phyloP scores from a whole-genome alignment of 2,329 filamentous ascomycete genomes.

The Diplocarpon mali region DNA sequence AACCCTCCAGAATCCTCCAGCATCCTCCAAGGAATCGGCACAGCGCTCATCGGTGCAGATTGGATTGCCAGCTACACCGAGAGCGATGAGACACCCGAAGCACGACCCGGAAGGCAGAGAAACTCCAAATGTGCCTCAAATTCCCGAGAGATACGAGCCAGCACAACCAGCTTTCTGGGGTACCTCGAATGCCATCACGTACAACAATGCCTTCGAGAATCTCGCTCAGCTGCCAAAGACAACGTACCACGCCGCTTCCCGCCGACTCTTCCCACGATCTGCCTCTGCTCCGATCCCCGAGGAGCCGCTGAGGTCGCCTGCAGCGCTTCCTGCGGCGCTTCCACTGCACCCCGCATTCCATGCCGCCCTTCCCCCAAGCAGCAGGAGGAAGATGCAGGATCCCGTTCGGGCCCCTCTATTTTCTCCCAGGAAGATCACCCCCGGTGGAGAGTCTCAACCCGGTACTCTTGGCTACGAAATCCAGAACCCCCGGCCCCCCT shows the following conservation, averaged over 20 bases:
- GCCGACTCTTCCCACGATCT: slow-evolving; percentile 41
- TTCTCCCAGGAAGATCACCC: slow-evolving; percentile 24
- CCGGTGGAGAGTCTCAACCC: slow-evolving; percentile 24
- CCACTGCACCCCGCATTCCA: slow-evolving; percentile 34
- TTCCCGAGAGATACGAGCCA: slow-evolving; percentile 36
- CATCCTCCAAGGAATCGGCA: slow-evolving; percentile 34
- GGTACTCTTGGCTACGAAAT: slow-evolving; percentile 25
- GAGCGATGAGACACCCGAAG: slow-evolving; percentile 75
- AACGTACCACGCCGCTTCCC: slow-evolving; percentile 32
- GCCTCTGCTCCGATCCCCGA: slow-evolving; percentile 49
- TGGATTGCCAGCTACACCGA: slow-evolving; percentile 81
- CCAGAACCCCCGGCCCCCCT: slow-evolving; percentile 21
- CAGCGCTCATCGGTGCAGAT: slow-evolving; percentile 40
- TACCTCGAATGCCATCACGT: slow-evolving; percentile 19
- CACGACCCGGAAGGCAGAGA: slow-evolving; percentile 48
- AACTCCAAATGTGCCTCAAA: slow-evolving; percentile 45
- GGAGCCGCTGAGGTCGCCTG: slow-evolving; percentile 29
- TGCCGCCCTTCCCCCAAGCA: slow-evolving; percentile 28
- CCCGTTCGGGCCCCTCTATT: slow-evolving; percentile 11
- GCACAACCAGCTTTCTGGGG: slow-evolving; percentile 15
- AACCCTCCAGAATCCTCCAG: slow-evolving; percentile 17
- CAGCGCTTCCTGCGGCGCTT: slow-evolving; percentile 25
- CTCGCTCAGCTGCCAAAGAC: slow-evolving; percentile 26
- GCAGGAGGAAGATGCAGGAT: slow-evolving; percentile 20
- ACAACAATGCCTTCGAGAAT: slow-evolving; percentile 22